Base-by-base conservation (phyloP, 441 rosid genomes). In the Gossypium schwendimanii region DNA sequence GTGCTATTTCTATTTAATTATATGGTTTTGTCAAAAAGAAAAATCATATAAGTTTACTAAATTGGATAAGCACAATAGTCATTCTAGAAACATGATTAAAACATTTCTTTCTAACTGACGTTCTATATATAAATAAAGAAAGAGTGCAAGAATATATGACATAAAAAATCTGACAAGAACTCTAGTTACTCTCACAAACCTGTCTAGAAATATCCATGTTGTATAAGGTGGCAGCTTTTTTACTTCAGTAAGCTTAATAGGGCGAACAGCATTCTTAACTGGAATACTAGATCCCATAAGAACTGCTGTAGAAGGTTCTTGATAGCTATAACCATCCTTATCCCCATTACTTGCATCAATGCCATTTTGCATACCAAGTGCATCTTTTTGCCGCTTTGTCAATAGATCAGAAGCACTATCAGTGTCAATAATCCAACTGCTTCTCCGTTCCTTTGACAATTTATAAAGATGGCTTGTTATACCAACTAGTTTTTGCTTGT, bases 211-310 rank as follows among this genome's bases (percentile, higher is more conserved):
- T 52, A 93, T 84, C 98, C 98, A 95, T 10, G 97, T 91, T 21
- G 99, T 95, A 85, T 95, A 95, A 63, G 98, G 97, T 8, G 99
- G 91, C 74, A 95, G 77, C 77, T 87, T 90, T 81, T 86, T 95
- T 54, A 84, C 72, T 67, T 90, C 99, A 21, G 89, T 78, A 47
- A 95, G 88, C 75, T 91, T 95, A 76, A 89, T 80, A 3, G 96
- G 93, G 28, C 93, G 87, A 76, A 93, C 86, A 58, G 89, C 83
- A 82, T 85, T 89, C 77, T 90, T 95, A 47, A 88, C 87, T 8
- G 94, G 88, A 77, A 89, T 86, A 82, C 89, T 86, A 33, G 93
- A 88, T 64, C 99, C 99, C 79, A 85, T 82, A 77, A 82, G 88
- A 79, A 84, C 87, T 4, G 93, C 81, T 3, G 90, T 84, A 70